These are phyloP conservation scores for Asterophora lycoperdoides DNA, from an alignment of 768 basidiomycete species.

Conservation along the genomic window DNA sequence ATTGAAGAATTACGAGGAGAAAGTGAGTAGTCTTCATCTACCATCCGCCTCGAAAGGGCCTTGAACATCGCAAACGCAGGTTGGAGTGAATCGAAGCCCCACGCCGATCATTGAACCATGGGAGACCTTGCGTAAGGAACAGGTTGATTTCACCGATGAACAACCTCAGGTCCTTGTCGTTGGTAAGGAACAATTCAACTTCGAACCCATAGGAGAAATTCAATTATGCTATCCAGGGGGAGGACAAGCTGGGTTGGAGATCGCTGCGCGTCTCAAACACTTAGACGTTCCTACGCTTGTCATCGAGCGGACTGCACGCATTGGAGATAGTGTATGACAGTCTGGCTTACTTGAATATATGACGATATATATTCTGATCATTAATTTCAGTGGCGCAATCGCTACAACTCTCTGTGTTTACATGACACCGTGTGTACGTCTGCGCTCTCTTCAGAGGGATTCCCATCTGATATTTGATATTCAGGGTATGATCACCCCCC, in stretches of 20 bases:
- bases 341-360: neutral
- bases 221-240: constrained; percentile 11
- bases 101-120: constrained; percentile 25
- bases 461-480: neutral
- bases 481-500: constrained; percentile 53
- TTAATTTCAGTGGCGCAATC: constrained; percentile 41
- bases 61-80: neutral
- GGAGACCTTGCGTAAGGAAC: constrained; percentile 36
- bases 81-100: constrained; percentile 9
- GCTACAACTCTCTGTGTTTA: constrained; percentile 55
- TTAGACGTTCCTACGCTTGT: constrained; percentile 55
- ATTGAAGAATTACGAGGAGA: constrained; percentile 41
- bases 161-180: constrained; percentile 54
- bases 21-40: constrained; percentile 28
- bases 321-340: constrained; percentile 41
- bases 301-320: constrained; percentile 48
- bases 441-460: constrained; percentile 1
- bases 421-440: constrained; percentile 47
- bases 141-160: constrained; percentile 39
- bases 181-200: constrained; percentile 24
- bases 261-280: constrained; percentile 62
- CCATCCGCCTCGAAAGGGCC: neutral
- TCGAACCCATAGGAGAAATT: neutral
- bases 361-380: neutral
- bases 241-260: constrained; percentile 54